Evolutionary conservation across 345 rosid genomes (phyloP), one percentile per base, ranked within the genome.

Genomic region (Microcos paniculata): DNA sequence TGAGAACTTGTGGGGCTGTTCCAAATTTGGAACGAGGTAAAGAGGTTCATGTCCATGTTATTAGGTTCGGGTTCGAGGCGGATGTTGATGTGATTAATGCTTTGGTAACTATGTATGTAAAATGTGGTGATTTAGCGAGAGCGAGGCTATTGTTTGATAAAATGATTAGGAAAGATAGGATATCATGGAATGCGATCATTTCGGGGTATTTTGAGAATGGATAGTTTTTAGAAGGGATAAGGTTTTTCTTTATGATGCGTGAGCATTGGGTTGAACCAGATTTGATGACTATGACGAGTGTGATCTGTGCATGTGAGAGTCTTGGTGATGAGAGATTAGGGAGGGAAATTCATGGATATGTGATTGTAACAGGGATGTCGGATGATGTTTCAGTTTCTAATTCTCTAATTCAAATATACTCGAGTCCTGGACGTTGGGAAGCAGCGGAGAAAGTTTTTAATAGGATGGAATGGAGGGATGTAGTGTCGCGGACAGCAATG

Each of bases 161-260:
- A 79, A 93, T 89, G 98, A 77, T 70, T 70, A 81, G 69, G 46
- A 90, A 91, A 79, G 99, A 94, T 85, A 88, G 85, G 71, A 94
- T 94, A 78, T 92, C 98, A 7, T 93, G 97, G 96, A 95, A 93
- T 87, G 99, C 97, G 0, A 93, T 93, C 85, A 95, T 91, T 72
- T 88, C 94, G 0, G 99, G 99, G 46, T 89, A 85, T 75, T 88
- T 95, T 57, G 94, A 93, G 90, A 95, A 95, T 65, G 88, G 81
- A 31, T 84, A 89, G 71, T 89, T 88, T 73, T 64, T 82, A 40
- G 85, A 86, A 82, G 98, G 98, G 63, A 75, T 95, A 75, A 58
- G 85, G 74, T 83, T 90, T 75, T 95, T 95, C 72, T 80, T 86
- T 73, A 69, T 42, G 76, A 90, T 93, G 99, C 90, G 86, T 46